These are phyloP conservation scores for Phytophthora sp. DNA, from an alignment of 352 stramenopile species.

Conservation along the genomic window DNA sequence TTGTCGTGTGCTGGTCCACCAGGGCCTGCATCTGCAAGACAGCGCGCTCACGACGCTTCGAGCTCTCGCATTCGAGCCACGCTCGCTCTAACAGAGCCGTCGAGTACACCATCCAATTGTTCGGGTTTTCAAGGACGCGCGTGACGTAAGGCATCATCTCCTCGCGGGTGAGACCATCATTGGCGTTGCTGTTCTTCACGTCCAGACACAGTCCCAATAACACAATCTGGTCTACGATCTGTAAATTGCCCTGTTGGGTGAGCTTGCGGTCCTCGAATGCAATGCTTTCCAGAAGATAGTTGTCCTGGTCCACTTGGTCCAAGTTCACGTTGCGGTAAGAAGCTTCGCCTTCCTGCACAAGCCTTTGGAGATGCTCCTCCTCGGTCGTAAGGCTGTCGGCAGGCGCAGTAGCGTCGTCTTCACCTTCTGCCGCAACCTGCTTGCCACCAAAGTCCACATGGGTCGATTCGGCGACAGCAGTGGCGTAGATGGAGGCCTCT, in stretches of 20 bases:
- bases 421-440: conserved; percentile 31
- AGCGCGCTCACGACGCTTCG: conserved; percentile 92
- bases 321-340: conserved; percentile 81
- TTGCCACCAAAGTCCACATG: conserved; percentile 76
- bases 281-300: conserved; percentile 92
- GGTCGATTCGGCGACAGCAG: conserved; percentile 59
- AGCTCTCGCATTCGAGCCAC: conserved; percentile 95
- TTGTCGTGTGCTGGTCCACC: conserved; percentile 95
- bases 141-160: conserved; percentile 97
- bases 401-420: conserved; percentile 11
- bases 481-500: conserved; percentile 59
- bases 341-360: conserved; percentile 73
- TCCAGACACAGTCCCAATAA: conserved; percentile 95
- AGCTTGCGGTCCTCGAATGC: conserved; percentile 80
- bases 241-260: conserved; percentile 75
- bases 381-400: conserved; percentile 54
- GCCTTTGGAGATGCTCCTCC: conserved; percentile 58
- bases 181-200: conserved; percentile 96
- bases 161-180: conserved; percentile 94
- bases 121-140: conserved; percentile 92
- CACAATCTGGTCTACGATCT: conserved; percentile 89
- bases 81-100: conserved; percentile 92
- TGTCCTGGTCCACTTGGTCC: conserved; percentile 91
- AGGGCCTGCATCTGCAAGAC: conserved; percentile 97
- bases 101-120: conserved; percentile 98